These are phyloP conservation scores for Hypoxylon intermedium DNA, from an alignment of 495 filamentous ascomycete genomes.

Conservation along the genomic window DNA sequence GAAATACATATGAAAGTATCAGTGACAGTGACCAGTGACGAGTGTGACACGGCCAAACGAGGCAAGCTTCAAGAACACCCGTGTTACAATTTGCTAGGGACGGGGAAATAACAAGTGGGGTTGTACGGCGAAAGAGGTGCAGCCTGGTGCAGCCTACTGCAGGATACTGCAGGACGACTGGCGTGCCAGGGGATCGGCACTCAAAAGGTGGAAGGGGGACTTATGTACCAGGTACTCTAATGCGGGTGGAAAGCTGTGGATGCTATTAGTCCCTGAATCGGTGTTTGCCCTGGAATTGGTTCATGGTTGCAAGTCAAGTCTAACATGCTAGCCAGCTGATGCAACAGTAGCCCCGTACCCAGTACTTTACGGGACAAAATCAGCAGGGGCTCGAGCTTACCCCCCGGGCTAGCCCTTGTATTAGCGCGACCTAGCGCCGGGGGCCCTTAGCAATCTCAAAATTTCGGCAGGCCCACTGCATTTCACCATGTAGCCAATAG, in stretches of 20 bases:
- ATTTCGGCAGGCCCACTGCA: slow-evolving; percentile 27
- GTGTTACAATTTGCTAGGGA: slow-evolving; percentile 33
- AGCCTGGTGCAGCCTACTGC: too few relatives aligned
- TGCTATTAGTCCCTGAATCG: slow-evolving; percentile 18
- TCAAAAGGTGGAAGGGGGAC: slow-evolving; percentile 6
- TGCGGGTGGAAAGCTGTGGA: slow-evolving; percentile 6
- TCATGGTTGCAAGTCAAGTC: neutral
- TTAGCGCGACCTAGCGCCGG: slow-evolving; percentile 12
- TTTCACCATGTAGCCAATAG: slow-evolving; percentile 27
- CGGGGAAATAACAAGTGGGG: slow-evolving; percentile 41
- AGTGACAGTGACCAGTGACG: too few relatives aligned
- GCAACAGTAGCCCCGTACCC: slow-evolving; percentile 11
- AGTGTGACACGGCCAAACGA: slow-evolving; percentile 37
- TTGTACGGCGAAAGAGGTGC: slow-evolving; percentile 17
- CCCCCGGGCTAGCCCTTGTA: slow-evolving; percentile 23
- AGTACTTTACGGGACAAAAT: slow-evolving; percentile 9
- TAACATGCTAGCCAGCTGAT: slow-evolving; percentile 10
- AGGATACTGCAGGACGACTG: slow-evolving; percentile 15
- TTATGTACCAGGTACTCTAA: slow-evolving; percentile 15
- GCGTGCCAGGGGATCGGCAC: slow-evolving; percentile 31
- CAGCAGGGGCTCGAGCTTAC: slow-evolving; percentile 23
- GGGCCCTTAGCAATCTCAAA: slow-evolving; percentile 28
- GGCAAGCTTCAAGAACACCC: slow-evolving; percentile 23
- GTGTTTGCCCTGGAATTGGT: slow-evolving; percentile 1
- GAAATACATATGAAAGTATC: too few relatives aligned